Percentiles rank a stretch among this genome's conserved stretches.
These are phyloP conservation scores for Hibiscus trionum DNA, from an alignment of 345 rosid species.

Conservation along the genomic window DNA sequence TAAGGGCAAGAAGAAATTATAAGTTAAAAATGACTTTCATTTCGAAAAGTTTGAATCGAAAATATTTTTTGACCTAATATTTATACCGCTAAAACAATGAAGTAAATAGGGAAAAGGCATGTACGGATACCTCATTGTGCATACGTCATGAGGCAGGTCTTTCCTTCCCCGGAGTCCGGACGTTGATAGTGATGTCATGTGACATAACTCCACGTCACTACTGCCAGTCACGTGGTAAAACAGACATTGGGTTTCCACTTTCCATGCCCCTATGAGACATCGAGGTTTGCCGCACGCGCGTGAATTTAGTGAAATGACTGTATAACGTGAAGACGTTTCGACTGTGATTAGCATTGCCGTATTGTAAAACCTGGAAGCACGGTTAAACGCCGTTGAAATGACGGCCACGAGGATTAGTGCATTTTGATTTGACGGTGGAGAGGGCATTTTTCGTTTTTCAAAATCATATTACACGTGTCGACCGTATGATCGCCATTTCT, in stretches of 20 bases:
- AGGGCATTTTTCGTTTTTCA: constrained; percentile 6
- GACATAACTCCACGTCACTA: constrained; percentile 16
- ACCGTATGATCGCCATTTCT: fast-evolving
- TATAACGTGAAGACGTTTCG: constrained; percentile 3
- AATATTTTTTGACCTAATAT: too few species aligned
- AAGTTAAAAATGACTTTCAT: too few species aligned
- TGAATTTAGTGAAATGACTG: constrained; percentile 13
- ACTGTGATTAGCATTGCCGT: neutral
- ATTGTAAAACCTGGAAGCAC: neutral
- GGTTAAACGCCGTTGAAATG: neutral
- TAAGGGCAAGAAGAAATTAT: too few species aligned
- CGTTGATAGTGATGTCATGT: constrained; percentile 26
- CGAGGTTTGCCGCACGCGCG: neutral
- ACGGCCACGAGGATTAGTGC: neutral
- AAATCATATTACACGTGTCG: constrained; percentile 1
- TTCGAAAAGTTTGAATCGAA: too few species aligned
- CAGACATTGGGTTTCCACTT: neutral
- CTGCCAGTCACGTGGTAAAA: constrained; percentile 20
- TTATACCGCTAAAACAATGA: neutral
- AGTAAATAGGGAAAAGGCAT: neutral
- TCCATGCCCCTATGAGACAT: neutral
- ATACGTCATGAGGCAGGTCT: neutral
- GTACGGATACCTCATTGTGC: neutral
- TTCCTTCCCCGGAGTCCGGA: neutral
- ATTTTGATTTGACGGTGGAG: constrained; percentile 24